Base-by-base conservation (phyloP, 139 green algal species). In the Yamagishiella unicocca region DNA sequence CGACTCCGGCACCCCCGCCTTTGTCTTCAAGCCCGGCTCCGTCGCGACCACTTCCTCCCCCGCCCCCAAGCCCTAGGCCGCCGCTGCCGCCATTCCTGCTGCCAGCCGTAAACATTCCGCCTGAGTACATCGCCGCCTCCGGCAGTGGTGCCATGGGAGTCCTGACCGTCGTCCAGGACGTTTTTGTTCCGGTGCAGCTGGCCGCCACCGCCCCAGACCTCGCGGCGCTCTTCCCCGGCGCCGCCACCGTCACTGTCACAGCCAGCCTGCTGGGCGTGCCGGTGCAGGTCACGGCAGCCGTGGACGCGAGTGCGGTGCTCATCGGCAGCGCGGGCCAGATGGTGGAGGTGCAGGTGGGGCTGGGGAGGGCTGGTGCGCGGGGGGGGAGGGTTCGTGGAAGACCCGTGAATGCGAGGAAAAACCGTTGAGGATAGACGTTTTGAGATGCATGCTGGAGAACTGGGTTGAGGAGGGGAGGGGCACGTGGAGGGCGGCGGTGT, bases 301-400 rank as follows among this genome's bases (percentile, higher is more conserved):
- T 80, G 27, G 72, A 42, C 40, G 29, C 72, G 9, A 80, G 43
- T 3, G 72, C 72, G 9, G 43, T 62, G 43, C 14, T 80, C 1
- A 9, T 29, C 9, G 29, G 31, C 10, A 42, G 43, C 43, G 37
- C 43, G 0, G 72, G 72, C 2, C 3, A 35, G 22, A 37, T 24
- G 40, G 40, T 40, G 25, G 72, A 53, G 72, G 72, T 53, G 72
- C 27, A 80, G 72, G 72, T 40, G 72, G 14, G 72, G 25, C 38
- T 9, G 5, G 10, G 55, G n/a, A n/a, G n/a, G n/a, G n/a, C n/a
- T n/a, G n/a, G n/a, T n/a, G n/a, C n/a, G n/a, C n/a, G n/a, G n/a
- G n/a, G n/a, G n/a, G n/a, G n/a, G n/a, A n/a, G n/a, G n/a, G n/a
- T n/a, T n/a, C n/a, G n/a, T n/a, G n/a, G n/a, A n/a, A n/a, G n/a